Percentiles rank a stretch among this genome's conserved stretches.
phyloP scores from a whole-genome alignment of 1,284 basidiomycete genomes.

The Omphalotus olearius region DNA sequence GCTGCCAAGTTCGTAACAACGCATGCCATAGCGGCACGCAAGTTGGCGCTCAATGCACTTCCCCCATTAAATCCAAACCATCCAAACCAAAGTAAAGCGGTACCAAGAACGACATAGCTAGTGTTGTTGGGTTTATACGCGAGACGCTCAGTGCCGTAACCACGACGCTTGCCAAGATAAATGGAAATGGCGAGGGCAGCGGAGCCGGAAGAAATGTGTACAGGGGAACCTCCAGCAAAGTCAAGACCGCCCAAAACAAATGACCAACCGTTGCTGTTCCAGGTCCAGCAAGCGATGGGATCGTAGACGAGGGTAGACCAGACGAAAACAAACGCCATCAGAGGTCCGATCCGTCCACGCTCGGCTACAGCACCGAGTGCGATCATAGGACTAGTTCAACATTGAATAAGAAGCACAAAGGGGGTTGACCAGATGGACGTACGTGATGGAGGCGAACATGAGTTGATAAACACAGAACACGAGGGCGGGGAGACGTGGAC shows the following conservation, averaged over 20 bases:
- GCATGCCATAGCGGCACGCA: slow-evolving; percentile 86
- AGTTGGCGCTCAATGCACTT: slow-evolving; percentile 78
- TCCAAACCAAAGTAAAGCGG: slow-evolving; percentile 96
- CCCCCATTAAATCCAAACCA: slow-evolving; percentile 96
- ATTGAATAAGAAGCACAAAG: not conserved
- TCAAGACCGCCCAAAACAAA: slow-evolving; percentile 78
- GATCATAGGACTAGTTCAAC: slow-evolving; percentile 58
- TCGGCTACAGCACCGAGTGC: slow-evolving; percentile 93
- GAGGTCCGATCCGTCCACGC: slow-evolving; percentile 82
- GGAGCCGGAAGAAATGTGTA: slow-evolving; percentile 90
- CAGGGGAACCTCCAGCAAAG: slow-evolving; percentile 95
- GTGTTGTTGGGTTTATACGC: slow-evolving; percentile 89
- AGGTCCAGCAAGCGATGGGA: slow-evolving; percentile 93
- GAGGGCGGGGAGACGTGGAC: slow-evolving; percentile 71
- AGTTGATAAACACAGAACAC: slow-evolving; percentile 88
- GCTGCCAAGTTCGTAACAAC: slow-evolving; percentile 92
- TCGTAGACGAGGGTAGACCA: slow-evolving; percentile 96
- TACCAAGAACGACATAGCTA: slow-evolving; percentile 88
- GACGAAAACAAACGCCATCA: slow-evolving; percentile 85
- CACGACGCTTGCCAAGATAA: slow-evolving; percentile 87
- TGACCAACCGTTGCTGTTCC: slow-evolving; percentile 89
- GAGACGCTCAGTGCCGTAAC: slow-evolving; percentile 89
- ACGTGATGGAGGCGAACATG: slow-evolving; percentile 88
- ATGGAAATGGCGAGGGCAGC: slow-evolving; percentile 90
- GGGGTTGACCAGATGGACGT: slow-evolving; percentile 20